These are phyloP conservation scores for Amanita molliuscula DNA, from an alignment of 768 basidiomycete genomes.

Conservation along the genomic window DNA sequence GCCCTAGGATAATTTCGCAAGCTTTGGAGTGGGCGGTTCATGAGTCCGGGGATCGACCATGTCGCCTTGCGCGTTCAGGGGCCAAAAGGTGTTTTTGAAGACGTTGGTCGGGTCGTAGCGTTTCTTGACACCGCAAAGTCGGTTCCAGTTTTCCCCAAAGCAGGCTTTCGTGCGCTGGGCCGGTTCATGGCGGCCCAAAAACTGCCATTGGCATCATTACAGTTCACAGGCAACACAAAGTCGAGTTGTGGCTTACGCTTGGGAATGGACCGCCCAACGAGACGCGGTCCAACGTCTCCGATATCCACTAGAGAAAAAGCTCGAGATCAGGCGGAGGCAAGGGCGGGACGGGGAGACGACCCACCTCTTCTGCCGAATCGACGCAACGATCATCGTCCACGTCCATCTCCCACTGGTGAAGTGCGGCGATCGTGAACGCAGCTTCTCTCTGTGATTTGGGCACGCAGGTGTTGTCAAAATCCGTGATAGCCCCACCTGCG, in stretches of 20 bases:
- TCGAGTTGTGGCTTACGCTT: slow-evolving; percentile 44
- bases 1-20: slow-evolving; percentile 12
- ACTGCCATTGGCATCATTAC: slow-evolving; percentile 28
- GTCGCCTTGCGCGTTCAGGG: slow-evolving; percentile 47
- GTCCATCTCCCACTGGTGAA: slow-evolving; percentile 90
- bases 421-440: slow-evolving; percentile 75
- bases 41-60: slow-evolving; percentile 47
- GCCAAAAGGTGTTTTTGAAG: slow-evolving; percentile 78
- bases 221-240: neutral
- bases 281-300: slow-evolving; percentile 58
- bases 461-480: slow-evolving; percentile 64
- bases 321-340: neutral
- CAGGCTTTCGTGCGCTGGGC: slow-evolving; percentile 52
- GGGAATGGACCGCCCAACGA: slow-evolving; percentile 77
- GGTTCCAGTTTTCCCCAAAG: slow-evolving; percentile 68
- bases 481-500: slow-evolving; percentile 69
- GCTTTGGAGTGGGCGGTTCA: slow-evolving; percentile 46
- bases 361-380: slow-evolving; percentile 70
- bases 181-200: slow-evolving; percentile 64
- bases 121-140: slow-evolving; percentile 61
- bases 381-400: slow-evolving; percentile 75
- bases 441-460: slow-evolving; percentile 75
- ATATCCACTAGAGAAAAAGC: slow-evolving; percentile 54
- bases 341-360: slow-evolving; percentile 13
- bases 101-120: slow-evolving; percentile 69